Conservation (phyloP, 2,329 filamentous ascomycete species). For the Colletotrichum lindemuthianum region DNA sequence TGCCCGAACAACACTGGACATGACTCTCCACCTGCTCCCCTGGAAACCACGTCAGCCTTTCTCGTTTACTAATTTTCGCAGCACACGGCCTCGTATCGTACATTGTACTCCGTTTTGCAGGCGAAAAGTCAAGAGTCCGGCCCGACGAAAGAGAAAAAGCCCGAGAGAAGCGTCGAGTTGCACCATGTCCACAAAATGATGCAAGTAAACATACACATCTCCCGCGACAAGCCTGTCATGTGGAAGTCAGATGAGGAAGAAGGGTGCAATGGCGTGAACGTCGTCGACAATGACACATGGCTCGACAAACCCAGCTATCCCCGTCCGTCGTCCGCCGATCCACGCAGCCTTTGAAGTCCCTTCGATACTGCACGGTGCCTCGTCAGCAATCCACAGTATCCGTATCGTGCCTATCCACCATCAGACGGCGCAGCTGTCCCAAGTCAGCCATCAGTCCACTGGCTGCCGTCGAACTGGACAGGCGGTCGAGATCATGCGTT, state of each 20-base stretch:
- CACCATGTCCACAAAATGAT: constrained; percentile 8
- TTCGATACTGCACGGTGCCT: too few relatives aligned
- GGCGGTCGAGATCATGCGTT: too few relatives aligned
- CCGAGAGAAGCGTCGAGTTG: not conserved
- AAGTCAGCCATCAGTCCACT: too few relatives aligned
- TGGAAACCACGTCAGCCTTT: constrained; percentile 17
- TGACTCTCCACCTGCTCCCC: constrained; percentile 23
- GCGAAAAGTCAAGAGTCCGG: not conserved
- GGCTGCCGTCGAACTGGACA: too few relatives aligned
- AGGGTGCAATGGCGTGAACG: not conserved
- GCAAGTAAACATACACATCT: constrained; percentile 2
- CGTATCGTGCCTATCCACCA: too few relatives aligned
- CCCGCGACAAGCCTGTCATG: not conserved
- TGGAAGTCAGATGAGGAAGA: not conserved
- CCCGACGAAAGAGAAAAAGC: too few relatives aligned
- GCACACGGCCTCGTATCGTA: constrained; percentile 26
- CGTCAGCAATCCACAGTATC: too few relatives aligned
- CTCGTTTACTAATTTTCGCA: constrained; percentile 14
- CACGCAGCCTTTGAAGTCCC: too few relatives aligned
- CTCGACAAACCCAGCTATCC: too few relatives aligned
- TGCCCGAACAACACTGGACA: constrained; percentile 14
- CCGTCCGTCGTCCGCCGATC: too few relatives aligned
- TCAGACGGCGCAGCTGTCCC: too few relatives aligned
- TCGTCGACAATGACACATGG: not conserved
- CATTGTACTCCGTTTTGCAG: not conserved